phyloP scores from a whole-genome alignment of 805 yeast genomes.

The Saccharomyces jurei region DNA sequence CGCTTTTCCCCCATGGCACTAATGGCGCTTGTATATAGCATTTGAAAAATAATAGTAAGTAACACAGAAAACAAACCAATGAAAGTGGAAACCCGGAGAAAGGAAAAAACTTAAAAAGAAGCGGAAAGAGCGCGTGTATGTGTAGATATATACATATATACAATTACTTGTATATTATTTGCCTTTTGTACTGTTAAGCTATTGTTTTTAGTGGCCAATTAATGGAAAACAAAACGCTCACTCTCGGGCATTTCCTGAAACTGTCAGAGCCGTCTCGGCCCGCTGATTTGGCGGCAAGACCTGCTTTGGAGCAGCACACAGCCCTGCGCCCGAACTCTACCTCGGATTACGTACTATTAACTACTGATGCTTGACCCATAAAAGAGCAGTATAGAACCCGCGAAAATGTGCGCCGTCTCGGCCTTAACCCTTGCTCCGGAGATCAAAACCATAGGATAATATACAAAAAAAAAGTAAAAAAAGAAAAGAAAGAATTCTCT shows the following conservation, averaged over 20 bases:
- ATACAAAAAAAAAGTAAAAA: not conserved
- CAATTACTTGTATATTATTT: not conserved
- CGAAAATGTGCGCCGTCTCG: not conserved
- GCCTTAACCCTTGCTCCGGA: not conserved
- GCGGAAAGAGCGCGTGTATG: not conserved
- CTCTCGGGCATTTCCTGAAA: not conserved
- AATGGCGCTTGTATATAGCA: conserved; percentile 1
- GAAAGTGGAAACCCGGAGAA: not conserved
- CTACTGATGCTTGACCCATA: not conserved
- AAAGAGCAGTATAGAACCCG: not conserved
- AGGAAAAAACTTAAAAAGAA: not conserved
- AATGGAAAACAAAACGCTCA: not conserved
- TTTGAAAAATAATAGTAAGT: not conserved
- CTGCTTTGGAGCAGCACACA: not conserved
- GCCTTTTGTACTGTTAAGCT: not conserved
- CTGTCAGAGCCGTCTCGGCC: not conserved
- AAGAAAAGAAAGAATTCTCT: not conserved
- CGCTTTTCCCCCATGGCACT: not conserved
- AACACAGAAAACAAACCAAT: not conserved
- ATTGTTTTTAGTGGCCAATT: not conserved
- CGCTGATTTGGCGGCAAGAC: not conserved
- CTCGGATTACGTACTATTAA: not conserved
- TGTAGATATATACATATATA: not conserved
- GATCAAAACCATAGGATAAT: not conserved
- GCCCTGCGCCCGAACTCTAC: not conserved